A percentile compares a stretch with the other conserved stretches of the same genome.
Evolutionary conservation across 2,329 filamentous ascomycete species (phyloP).

Genomic region (Aspergillus viridinutans): DNA sequence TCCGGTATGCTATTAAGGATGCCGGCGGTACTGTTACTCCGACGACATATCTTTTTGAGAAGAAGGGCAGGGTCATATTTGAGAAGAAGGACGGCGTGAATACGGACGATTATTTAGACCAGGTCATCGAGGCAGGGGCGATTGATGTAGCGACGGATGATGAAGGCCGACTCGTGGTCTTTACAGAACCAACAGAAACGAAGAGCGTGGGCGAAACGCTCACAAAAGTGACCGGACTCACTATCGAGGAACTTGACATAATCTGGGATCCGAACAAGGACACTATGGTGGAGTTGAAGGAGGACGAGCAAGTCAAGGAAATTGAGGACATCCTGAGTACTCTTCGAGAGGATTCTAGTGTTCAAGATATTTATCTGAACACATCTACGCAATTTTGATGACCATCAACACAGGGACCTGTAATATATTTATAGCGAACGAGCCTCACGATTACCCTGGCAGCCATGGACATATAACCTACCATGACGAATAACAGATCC

Average conservation of each 20-base stretch:
- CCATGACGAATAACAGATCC: too few species aligned
- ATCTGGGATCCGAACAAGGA: slow-evolving; percentile 82
- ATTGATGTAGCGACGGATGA: slow-evolving; percentile 53
- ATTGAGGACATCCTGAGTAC: slow-evolving; percentile 56
- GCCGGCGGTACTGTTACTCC: slow-evolving; percentile 66
- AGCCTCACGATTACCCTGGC: neutral
- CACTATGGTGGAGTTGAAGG: slow-evolving; percentile 62
- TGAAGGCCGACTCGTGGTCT: slow-evolving; percentile 67
- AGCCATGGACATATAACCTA: neutral
- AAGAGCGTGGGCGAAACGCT: slow-evolving; percentile 62
- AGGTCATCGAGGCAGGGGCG: slow-evolving; percentile 79
- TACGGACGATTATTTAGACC: slow-evolving; percentile 71
- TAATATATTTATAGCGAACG: neutral
- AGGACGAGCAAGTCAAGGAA: slow-evolving; percentile 51
- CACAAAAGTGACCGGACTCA: slow-evolving; percentile 59
- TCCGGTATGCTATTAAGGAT: slow-evolving; percentile 68
- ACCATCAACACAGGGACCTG: neutral
- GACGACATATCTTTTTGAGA: slow-evolving; percentile 79
- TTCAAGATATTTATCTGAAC: slow-evolving; percentile 79
- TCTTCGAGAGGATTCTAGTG: slow-evolving; percentile 62
- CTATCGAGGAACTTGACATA: slow-evolving; percentile 72
- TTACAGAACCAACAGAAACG: slow-evolving; percentile 63
- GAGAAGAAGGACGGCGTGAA: slow-evolving; percentile 53
- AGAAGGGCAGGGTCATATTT: slow-evolving; percentile 71
- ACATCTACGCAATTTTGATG: slow-evolving; percentile 25